Conservation (phyloP, 1,284 basidiomycete species). For the Trametes versicolor region DNA sequence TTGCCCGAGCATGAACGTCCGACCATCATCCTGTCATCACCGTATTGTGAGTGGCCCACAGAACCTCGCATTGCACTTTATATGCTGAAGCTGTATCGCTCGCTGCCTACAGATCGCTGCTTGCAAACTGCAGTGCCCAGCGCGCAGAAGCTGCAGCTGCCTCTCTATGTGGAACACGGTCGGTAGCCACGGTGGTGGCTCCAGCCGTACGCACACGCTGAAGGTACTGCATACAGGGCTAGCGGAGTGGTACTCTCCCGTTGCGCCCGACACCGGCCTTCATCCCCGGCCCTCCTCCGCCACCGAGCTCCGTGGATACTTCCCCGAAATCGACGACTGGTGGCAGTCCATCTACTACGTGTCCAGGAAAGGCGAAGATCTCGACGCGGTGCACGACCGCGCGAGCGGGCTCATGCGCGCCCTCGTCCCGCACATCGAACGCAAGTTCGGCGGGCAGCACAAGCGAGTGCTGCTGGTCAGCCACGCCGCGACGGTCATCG, state of each 20-base stretch:
- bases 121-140: constrained; percentile 80
- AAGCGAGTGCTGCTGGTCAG: constrained; percentile 72
- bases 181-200: constrained; percentile 31
- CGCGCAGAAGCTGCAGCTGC: constrained; percentile 67
- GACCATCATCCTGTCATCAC: constrained; percentile 82
- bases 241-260: constrained; percentile 88
- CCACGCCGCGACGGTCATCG: constrained; percentile 84
- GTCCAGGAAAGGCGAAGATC: constrained; percentile 75
- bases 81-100: background rate
- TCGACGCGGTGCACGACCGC: constrained; percentile 72
- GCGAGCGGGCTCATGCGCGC: constrained; percentile 59
- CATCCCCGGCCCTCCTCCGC: constrained; percentile 75
- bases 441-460: constrained; percentile 52
- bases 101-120: constrained; percentile 73
- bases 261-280: constrained; percentile 69
- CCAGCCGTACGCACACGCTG: background rate
- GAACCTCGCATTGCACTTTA: constrained; percentile 3
- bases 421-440: constrained; percentile 62
- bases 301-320: constrained; percentile 57
- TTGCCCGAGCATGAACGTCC: constrained; percentile 76
- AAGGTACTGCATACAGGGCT: constrained; percentile 57
- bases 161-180: constrained; percentile 84
- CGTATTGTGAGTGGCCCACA: constrained; percentile 70
- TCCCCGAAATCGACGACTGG: constrained; percentile 67
- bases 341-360: constrained; percentile 78